These are phyloP conservation scores for Pontederia paniculata DNA, from an alignment of 176 grass and related monocot genomes.

Conservation along the genomic window DNA sequence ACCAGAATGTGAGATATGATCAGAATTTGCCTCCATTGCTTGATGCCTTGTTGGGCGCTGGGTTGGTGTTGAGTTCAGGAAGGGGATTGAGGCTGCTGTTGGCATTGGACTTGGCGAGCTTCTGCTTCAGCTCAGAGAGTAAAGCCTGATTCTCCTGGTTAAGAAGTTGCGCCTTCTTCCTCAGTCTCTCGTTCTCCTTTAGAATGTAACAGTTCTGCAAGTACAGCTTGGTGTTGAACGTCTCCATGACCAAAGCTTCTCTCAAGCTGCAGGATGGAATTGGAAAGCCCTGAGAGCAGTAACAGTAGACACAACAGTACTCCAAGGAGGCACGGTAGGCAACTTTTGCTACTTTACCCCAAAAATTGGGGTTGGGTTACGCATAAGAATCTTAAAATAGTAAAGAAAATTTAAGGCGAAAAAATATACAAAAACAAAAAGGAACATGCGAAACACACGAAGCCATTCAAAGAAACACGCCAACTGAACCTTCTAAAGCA, in stretches of 20 bases:
- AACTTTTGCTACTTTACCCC: no score
- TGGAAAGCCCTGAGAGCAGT: background rate
- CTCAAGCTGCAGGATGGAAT: background rate
- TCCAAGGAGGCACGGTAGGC: no score
- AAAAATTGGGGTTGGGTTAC: no score
- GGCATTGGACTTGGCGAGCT: slow-evolving; percentile 31
- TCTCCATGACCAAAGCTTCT: slow-evolving; percentile 35
- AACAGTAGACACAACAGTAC: no score
- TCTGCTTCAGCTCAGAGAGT: slow-evolving; percentile 69
- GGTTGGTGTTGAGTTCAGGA: no score
- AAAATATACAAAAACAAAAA: background rate
- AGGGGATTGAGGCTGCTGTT: background rate
- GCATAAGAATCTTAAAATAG: background rate
- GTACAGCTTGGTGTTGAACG: slow-evolving; percentile 63
- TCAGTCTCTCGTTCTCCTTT: slow-evolving; percentile 83
- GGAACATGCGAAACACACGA: background rate
- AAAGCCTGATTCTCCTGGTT: slow-evolving; percentile 77
- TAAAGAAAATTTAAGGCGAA: background rate
- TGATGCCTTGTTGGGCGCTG: no score
- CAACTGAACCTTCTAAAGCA: slow-evolving; percentile 12
- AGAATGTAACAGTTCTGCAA: slow-evolving; percentile 78
- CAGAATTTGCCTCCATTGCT: no score
- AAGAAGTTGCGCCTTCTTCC: slow-evolving; percentile 58
- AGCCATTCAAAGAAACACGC: background rate
- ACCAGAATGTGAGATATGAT: no score